phyloP scores from a whole-genome alignment of 2,329 filamentous ascomycete species.

The Ascochyta clinopodiicola region DNA sequence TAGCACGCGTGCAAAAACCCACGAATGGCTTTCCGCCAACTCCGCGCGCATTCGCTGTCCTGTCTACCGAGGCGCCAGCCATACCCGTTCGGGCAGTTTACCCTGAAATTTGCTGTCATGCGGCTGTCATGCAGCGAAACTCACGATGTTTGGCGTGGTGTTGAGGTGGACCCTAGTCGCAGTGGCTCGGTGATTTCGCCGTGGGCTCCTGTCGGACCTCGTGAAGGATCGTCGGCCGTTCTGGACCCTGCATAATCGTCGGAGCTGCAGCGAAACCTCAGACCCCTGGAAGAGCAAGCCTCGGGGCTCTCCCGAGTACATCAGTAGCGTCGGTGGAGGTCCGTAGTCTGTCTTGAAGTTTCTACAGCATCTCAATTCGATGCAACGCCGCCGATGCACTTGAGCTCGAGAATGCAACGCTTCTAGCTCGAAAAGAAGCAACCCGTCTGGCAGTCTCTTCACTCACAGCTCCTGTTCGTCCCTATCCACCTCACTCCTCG shows the following conservation, averaged over 20 bases:
- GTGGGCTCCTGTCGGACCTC: conserved; percentile 7
- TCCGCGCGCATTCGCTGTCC: conserved; percentile 8
- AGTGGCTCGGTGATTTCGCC: conserved; percentile 17
- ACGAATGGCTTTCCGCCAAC: conserved; percentile 16
- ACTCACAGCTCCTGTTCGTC: conserved; percentile 31
- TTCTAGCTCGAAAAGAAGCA: too few relatives aligned
- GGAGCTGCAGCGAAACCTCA: conserved; percentile 8
- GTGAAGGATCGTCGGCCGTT: conserved; percentile 1
- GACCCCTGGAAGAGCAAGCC: background rate
- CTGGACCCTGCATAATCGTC: conserved; percentile 16
- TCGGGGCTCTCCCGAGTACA: conserved; percentile 16
- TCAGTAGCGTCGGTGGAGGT: background rate
- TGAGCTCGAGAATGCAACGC: too few relatives aligned
- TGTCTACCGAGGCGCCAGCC: conserved; percentile 13
- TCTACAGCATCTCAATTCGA: too few relatives aligned
- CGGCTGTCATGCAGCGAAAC: conserved; percentile 15
- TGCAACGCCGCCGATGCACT: too few relatives aligned
- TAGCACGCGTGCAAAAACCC: conserved; percentile 11
- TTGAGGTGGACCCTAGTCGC: conserved; percentile 19
- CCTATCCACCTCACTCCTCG: conserved; percentile 20
- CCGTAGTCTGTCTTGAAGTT: background rate
- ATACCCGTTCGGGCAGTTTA: conserved; percentile 10
- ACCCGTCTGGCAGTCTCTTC: too few relatives aligned
- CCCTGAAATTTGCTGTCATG: conserved; percentile 12
- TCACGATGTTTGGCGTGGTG: conserved; percentile 23